Conservation (phyloP, 805 yeast species). For the Teunomyces kruisii region DNA sequence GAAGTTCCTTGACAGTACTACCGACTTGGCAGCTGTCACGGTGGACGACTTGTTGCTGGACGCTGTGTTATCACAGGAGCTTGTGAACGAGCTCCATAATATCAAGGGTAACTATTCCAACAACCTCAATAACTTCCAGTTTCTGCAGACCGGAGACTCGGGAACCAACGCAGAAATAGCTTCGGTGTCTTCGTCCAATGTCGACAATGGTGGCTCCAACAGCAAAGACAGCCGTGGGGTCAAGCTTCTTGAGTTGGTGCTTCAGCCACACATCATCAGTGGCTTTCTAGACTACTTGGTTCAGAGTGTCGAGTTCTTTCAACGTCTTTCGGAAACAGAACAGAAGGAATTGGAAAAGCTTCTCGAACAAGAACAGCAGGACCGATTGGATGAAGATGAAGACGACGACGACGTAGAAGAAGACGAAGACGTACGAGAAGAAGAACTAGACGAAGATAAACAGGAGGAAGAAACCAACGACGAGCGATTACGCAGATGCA, state of each 20-base stretch:
- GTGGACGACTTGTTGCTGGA: constrained; percentile 36
- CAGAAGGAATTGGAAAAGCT: constrained; percentile 18
- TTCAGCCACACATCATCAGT: constrained; percentile 72
- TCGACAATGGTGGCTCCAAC: constrained; percentile 21
- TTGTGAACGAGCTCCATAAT: constrained; percentile 36
- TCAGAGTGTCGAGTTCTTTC: constrained; percentile 46
- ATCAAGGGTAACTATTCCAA: constrained; percentile 36
- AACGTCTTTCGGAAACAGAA: constrained; percentile 25
- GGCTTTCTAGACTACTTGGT: constrained; percentile 69
- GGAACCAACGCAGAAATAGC: constrained; percentile 25
- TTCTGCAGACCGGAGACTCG: constrained; percentile 19
- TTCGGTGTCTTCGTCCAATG: constrained; percentile 35
- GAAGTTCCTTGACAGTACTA: constrained; percentile 38
- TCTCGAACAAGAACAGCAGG: constrained; percentile 10
- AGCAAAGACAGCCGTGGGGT: constrained; percentile 38
- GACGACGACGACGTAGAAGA: constrained; percentile 2
- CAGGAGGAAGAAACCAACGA: constrained; percentile 27
- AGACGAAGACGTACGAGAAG: constrained; percentile 11
- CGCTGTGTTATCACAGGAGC: constrained; percentile 34
- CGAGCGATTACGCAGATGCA: constrained; percentile 35
- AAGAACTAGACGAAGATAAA: constrained; percentile 10
- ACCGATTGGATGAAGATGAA: not conserved
- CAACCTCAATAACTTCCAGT: constrained; percentile 24
- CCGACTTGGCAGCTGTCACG: constrained; percentile 29
- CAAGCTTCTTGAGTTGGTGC: constrained; percentile 72